A percentile compares a stretch with the other conserved stretches of the same genome.
Evolutionary conservation across 2,329 filamentous ascomycete species (phyloP).

Genomic region (Talaromyces sp.): DNA sequence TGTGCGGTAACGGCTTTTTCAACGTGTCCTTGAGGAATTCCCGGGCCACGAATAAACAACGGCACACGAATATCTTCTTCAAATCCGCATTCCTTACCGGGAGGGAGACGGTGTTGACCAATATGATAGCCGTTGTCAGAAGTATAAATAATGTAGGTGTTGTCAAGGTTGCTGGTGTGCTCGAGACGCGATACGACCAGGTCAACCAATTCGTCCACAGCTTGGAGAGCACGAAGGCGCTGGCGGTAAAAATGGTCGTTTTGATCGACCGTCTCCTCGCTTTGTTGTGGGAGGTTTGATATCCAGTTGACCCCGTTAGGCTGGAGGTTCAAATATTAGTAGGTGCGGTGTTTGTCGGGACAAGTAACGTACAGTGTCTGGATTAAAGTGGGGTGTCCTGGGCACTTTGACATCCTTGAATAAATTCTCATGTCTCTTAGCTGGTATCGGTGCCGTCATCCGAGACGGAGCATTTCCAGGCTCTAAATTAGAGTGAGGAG

Average conservation of each 20-base stretch:
- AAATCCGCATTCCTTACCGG: conserved; percentile 54
- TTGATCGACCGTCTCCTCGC: conserved; percentile 43
- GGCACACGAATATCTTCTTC: conserved; percentile 59
- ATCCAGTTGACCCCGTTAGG: conserved; percentile 46
- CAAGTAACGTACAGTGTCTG: conserved; percentile 40
- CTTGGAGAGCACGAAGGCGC: conserved; percentile 47
- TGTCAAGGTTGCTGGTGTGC: conserved; percentile 38
- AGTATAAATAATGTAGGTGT: conserved; percentile 58
- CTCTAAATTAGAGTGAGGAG: conserved; percentile 57
- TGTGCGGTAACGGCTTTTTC: conserved; percentile 53
- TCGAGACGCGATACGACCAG: conserved; percentile 38
- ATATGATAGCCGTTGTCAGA: conserved; percentile 59
- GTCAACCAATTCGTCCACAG: conserved; percentile 53
- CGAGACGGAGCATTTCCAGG: conserved; percentile 23
- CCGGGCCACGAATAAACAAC: conserved; percentile 55
- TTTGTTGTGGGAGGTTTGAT: conserved; percentile 37
- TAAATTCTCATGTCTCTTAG: conserved; percentile 56
- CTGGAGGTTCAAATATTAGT: conserved; percentile 12
- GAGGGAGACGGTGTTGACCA: conserved; percentile 53
- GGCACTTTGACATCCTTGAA: conserved; percentile 58
- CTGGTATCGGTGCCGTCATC: conserved; percentile 52
- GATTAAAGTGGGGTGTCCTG: conserved; percentile 62
- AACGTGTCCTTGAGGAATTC: conserved; percentile 40
- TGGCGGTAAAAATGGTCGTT: conserved; percentile 50
- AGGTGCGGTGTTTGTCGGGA: not conserved